Evolutionary conservation across 73 alveolate genomes (phyloP).

Genomic region (Loxodes magnus): DNA sequence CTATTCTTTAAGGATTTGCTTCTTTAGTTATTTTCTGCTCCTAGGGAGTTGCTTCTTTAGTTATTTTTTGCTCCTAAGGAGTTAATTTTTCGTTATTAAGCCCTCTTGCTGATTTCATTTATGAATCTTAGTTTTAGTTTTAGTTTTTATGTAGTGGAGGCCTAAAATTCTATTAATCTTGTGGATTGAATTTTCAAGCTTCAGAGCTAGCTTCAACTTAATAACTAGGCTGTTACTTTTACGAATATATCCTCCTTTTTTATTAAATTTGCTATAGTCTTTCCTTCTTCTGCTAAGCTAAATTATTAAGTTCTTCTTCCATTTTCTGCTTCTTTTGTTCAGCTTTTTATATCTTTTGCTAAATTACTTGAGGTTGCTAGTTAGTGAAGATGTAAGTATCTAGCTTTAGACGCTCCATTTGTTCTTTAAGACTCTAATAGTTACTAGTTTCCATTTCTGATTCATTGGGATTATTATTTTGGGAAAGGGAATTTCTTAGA

Average conservation of each 20-base stretch:
- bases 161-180: background rate
- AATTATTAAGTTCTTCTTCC: constrained; percentile 25
- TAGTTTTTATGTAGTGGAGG: background rate
- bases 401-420: constrained; percentile 68
- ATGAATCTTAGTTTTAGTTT: too few species aligned
- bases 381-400: constrained; percentile 31
- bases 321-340: constrained; percentile 30
- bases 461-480: constrained; percentile 65
- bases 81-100: too few species aligned
- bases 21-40: too few species aligned
- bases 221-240: constrained; percentile 7
- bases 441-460: constrained; percentile 85
- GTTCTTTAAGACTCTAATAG: constrained; percentile 83
- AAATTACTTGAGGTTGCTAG: constrained; percentile 4
- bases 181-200: background rate
- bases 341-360: constrained; percentile 13
- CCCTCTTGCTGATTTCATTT: too few species aligned
- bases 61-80: too few species aligned
- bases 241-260: constrained; percentile 10
- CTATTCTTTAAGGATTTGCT: too few species aligned
- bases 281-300: constrained; percentile 18
- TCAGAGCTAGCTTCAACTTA: background rate
- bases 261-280: constrained; percentile 7
- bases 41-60: too few species aligned
- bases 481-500: constrained; percentile 70